Conservation (phyloP, 495 filamentous ascomycete species). For the Penicillium salamii region DNA sequence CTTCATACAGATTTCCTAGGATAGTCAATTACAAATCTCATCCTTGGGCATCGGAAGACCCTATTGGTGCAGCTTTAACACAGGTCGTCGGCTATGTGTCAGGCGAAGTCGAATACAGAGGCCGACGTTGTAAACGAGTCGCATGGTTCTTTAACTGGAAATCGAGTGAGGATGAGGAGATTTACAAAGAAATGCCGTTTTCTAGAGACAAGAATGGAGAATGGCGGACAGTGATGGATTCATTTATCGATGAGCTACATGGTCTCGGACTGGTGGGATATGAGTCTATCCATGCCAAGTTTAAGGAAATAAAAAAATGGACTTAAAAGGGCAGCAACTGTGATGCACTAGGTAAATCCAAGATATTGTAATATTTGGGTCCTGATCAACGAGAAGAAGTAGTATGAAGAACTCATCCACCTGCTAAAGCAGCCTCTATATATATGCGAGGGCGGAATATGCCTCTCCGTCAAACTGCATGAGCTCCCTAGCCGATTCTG, state of each 20-base stretch:
- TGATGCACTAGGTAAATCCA: too few species aligned
- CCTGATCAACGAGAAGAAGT: too few species aligned
- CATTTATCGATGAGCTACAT: slow-evolving; percentile 3
- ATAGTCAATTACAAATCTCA: slow-evolving; percentile 1
- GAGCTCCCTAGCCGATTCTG: too few species aligned
- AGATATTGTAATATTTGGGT: too few species aligned
- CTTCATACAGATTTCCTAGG: background rate
- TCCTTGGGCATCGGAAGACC: background rate
- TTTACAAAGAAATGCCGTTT: background rate
- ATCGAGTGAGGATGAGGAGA: background rate
- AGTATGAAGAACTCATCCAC: too few species aligned
- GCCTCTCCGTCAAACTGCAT: too few species aligned
- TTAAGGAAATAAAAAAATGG: background rate
- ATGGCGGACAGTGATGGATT: background rate
- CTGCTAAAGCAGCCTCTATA: too few species aligned
- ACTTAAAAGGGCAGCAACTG: background rate
- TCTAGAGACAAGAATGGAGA: background rate
- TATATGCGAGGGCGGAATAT: too few species aligned
- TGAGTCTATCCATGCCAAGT: slow-evolving; percentile 6
- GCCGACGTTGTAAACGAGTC: slow-evolving; percentile 4
- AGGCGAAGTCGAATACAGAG: slow-evolving; percentile 3
- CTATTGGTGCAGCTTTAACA: background rate
- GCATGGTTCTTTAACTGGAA: slow-evolving; percentile 6
- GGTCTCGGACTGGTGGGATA: slow-evolving; percentile 4
- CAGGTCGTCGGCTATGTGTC: slow-evolving; percentile 1